phyloP scores from a whole-genome alignment of 2,329 filamentous ascomycete genomes.

The Hypoxylon sp. region DNA sequence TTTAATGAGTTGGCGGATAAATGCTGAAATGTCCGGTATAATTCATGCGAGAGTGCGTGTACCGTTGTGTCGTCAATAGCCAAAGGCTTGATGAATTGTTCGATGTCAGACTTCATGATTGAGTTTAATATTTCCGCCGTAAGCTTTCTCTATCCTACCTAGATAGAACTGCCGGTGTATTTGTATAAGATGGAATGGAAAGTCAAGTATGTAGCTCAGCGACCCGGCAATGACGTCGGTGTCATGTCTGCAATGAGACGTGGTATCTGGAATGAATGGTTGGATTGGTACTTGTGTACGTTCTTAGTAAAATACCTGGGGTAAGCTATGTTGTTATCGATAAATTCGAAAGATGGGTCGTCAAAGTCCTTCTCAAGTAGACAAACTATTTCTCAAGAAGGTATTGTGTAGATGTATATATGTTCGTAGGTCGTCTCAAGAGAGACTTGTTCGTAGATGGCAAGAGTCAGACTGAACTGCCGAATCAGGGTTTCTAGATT shows the following conservation, averaged over 20 bases:
- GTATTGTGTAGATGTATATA: slow-evolving; percentile 18
- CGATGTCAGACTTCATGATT: slow-evolving; percentile 50
- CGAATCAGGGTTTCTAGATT: slow-evolving; percentile 46
- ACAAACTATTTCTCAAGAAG: slow-evolving; percentile 8
- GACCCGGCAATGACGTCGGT: slow-evolving; percentile 25
- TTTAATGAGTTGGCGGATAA: slow-evolving; percentile 68
- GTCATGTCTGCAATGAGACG: slow-evolving; percentile 32
- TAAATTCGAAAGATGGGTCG: slow-evolving; percentile 1
- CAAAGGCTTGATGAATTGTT: slow-evolving; percentile 67
- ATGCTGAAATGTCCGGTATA: slow-evolving; percentile 63
- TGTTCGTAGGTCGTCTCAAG: slow-evolving; percentile 17
- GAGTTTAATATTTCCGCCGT: slow-evolving; percentile 10
- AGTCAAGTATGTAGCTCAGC: slow-evolving; percentile 7
- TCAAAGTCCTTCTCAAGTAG: slow-evolving; percentile 9
- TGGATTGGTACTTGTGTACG: slow-evolving; percentile 9
- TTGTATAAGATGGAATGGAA: slow-evolving; percentile 3
- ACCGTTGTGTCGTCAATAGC: slow-evolving; percentile 63
- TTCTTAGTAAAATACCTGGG: background rate
- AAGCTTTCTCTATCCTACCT: background rate
- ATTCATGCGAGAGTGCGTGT: slow-evolving; percentile 63
- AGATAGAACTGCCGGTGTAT: background rate
- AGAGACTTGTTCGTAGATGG: slow-evolving; percentile 22
- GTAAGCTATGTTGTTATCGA: background rate
- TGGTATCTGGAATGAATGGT: slow-evolving; percentile 9
- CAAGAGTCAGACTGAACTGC: slow-evolving; percentile 47